Percentiles rank a stretch among this genome's conserved stretches.
These are phyloP conservation scores for Colletotrichum melonis DNA, from an alignment of 2,329 filamentous ascomycete genomes.

Conservation along the genomic window DNA sequence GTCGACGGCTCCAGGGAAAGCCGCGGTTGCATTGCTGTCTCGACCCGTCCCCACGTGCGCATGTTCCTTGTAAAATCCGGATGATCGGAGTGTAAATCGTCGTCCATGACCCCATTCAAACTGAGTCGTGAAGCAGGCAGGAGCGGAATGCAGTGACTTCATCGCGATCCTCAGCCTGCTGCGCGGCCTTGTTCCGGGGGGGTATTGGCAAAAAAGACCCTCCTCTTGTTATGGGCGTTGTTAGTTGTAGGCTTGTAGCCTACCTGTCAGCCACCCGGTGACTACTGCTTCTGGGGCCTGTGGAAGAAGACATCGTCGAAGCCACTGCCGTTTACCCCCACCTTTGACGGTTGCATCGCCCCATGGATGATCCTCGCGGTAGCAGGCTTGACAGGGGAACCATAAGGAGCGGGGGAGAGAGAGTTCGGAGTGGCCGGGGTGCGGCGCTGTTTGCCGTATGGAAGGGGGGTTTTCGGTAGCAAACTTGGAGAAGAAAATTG, in stretches of 20 bases:
- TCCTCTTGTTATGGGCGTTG: neutral
- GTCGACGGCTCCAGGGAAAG: conserved; percentile 19
- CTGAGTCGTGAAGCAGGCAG: conserved; percentile 18
- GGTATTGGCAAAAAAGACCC: neutral
- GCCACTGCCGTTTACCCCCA: conserved; percentile 24
- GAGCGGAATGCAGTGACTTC: neutral
- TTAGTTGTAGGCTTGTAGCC: neutral
- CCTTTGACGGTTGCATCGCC: conserved; percentile 2
- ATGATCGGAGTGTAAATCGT: conserved; percentile 18
- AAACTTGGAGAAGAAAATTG: conserved; percentile 24
- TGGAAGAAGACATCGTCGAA: conserved; percentile 19
- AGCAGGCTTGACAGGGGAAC: conserved; percentile 20
- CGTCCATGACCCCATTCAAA: neutral
- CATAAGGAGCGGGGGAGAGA: conserved; percentile 14
- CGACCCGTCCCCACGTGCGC: conserved; percentile 5
- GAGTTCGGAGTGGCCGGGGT: conserved; percentile 29
- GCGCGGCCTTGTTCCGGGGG: conserved; percentile 15
- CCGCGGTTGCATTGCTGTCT: conserved; percentile 4
- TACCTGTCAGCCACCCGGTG: neutral
- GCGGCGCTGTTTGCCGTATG: conserved; percentile 15
- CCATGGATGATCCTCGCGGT: conserved; percentile 31
- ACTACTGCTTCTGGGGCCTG: neutral
- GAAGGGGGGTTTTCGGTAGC: neutral
- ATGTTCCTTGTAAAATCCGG: conserved; percentile 16
- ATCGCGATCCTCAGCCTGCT: neutral